Evolutionary conservation across 106 monocot species (phyloP), one percentile per base, ranked within the genome.

Genomic region (Platanthera zijinensis): DNA sequence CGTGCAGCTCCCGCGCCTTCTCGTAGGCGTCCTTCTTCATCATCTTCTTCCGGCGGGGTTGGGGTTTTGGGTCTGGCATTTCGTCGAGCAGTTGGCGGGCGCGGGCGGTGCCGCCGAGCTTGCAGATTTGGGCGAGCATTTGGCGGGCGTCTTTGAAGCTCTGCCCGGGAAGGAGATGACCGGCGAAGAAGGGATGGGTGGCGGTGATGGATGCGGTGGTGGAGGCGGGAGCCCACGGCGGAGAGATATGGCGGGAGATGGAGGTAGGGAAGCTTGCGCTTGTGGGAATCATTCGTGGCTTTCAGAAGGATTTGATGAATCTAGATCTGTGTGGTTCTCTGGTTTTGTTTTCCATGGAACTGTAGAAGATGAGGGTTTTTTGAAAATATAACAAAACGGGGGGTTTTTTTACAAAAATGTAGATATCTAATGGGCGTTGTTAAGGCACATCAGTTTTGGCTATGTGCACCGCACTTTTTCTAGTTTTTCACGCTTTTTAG

Each of bases 1-100:
- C 72, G 71, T 95, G 87, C 76, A 95, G 64, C 77, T 92, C 79
- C 57, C 86, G 83, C 51, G 84, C 87, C 79, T 89, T 95, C 78
- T 86, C 88, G 61, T 89, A 92, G 1, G 89, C 89, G 76, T 87
- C 84, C 72, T 75, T 81, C 78, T 76, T 84, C 71, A 78, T 86
- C n/a, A n/a, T n/a, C n/a, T n/a, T n/a, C n/a, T n/a, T n/a, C 9
- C 79, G 53, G 13, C 79, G 77, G 28, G 12, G 47, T 5, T 45
- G 28, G 6, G 5, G 12, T 79, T 9, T 52, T 56, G 15, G 77
- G 8, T 50, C 47, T 48, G 78, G 73, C 83, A 79, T 84, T 84
- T 75, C 66, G 52, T 83, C 86, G 75, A 95, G 80, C 83, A 92
- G 17, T 7, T 57, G 84, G 51, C 81, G 83, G 7, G 92, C 95